phyloP scores from a whole-genome alignment of 148 eudicot species.

The Oxyria digyna region DNA sequence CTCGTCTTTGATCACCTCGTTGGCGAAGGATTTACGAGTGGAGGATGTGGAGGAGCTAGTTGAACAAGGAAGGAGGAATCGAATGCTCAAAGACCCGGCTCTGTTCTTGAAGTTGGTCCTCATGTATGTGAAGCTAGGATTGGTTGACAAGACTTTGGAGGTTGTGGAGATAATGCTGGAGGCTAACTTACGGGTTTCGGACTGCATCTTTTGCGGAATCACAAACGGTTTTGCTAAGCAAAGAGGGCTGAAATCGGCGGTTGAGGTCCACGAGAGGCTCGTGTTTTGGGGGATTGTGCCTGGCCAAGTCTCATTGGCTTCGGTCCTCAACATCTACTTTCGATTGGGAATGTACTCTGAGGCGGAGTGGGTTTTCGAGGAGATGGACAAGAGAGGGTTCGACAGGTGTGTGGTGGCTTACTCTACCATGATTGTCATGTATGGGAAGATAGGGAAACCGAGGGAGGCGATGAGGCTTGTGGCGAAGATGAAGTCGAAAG shows the following conservation, averaged over 20 bases:
- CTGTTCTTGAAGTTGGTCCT: conserved; percentile 56
- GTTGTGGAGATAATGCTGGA: conserved; percentile 46
- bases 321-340: conserved; percentile 44
- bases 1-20: conserved; percentile 47
- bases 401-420: conserved; percentile 81
- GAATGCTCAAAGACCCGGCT: conserved; percentile 71
- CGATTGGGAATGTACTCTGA: conserved; percentile 40
- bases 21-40: conserved; percentile 32
- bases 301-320: conserved; percentile 90
- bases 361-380: conserved; percentile 43
- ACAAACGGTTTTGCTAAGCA: conserved; percentile 68
- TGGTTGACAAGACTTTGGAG: conserved; percentile 50
- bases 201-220: conserved; percentile 77
- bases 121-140: conserved; percentile 55
- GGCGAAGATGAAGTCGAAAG: conserved; percentile 76
- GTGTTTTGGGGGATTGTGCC: conserved; percentile 42
- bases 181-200: conserved; percentile 46
- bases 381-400: conserved; percentile 65
- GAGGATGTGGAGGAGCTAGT: conserved; percentile 42
- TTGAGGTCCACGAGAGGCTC: conserved; percentile 42
- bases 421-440: conserved; percentile 81
- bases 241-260: conserved; percentile 43
- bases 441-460: conserved; percentile 48
- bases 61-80: conserved; percentile 46
- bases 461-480: conserved; percentile 75